phyloP scores from a whole-genome alignment of 257 asterid species.

The Nicotiana sylvestris region DNA sequence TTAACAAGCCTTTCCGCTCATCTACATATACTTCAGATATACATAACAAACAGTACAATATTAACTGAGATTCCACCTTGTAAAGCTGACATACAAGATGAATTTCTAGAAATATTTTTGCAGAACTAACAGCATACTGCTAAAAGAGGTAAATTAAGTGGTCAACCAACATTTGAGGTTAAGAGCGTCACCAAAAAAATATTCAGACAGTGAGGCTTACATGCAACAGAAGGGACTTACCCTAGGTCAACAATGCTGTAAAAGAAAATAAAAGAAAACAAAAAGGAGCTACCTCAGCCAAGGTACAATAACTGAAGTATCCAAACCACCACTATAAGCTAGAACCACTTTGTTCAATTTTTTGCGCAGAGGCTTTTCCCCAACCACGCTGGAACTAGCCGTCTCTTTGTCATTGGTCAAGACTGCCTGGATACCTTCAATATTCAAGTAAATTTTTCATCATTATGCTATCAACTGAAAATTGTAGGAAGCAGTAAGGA shows the following conservation, averaged over 20 bases:
- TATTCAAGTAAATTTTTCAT: background rate
- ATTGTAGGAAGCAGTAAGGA: background rate
- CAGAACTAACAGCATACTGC: background rate
- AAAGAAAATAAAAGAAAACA: background rate
- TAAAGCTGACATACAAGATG: background rate
- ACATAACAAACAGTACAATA: background rate
- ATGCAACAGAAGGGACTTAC: background rate
- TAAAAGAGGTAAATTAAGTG: background rate
- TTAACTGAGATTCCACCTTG: background rate
- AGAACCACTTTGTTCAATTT: constrained; percentile 87
- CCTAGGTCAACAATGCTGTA: background rate
- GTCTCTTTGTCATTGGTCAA: constrained; percentile 57
- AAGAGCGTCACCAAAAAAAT: background rate
- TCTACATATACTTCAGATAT: background rate
- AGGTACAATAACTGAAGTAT: constrained; percentile 97
- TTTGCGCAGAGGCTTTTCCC: constrained; percentile 45
- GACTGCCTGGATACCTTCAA: constrained; percentile 65
- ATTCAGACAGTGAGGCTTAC: background rate
- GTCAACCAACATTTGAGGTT: background rate
- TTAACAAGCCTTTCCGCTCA: background rate
- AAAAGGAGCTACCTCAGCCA: constrained; percentile 68
- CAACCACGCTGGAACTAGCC: constrained; percentile 29
- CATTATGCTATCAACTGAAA: background rate
- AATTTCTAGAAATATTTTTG: background rate
- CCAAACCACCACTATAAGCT: constrained; percentile 96